phyloP scores from a whole-genome alignment of 1,139 yeast species.

The Hemisphaericaspora xylanilytica region DNA sequence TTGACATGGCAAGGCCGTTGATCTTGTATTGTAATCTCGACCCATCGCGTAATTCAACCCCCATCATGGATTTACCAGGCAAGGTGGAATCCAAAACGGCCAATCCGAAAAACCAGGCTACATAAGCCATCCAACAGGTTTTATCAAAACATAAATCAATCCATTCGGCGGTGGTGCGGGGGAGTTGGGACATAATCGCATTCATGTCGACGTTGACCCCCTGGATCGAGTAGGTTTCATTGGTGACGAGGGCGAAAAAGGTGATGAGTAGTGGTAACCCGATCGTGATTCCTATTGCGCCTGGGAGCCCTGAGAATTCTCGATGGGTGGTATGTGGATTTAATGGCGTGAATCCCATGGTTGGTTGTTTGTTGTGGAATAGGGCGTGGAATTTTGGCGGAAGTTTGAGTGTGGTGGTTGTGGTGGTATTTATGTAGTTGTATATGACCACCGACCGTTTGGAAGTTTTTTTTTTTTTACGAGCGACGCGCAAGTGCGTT shows the following conservation, averaged over 20 bases:
- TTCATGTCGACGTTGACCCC: constrained; percentile 47
- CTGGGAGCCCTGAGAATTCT: constrained; percentile 79
- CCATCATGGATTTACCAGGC: constrained; percentile 71
- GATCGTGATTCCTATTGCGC: constrained; percentile 64
- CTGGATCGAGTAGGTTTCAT: constrained; percentile 51
- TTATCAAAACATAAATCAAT: constrained; percentile 31
- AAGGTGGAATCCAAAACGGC: constrained; percentile 61
- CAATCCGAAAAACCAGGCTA: constrained; percentile 71
- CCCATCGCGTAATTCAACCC: constrained; percentile 76
- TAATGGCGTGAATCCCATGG: constrained; percentile 19
- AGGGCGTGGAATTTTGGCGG: too few relatives aligned
- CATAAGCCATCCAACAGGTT: constrained; percentile 61
- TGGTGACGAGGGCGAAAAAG: constrained; percentile 55
- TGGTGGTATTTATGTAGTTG: too few relatives aligned
- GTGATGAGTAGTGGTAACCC: constrained; percentile 67
- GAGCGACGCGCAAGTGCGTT: too few relatives aligned
- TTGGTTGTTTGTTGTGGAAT: too few relatives aligned
- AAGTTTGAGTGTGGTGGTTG: too few relatives aligned
- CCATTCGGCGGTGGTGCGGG: constrained; percentile 24
- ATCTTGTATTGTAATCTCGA: constrained; percentile 68
- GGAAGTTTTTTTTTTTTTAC: too few relatives aligned
- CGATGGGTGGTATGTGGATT: constrained; percentile 70
- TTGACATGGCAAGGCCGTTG: constrained; percentile 67
- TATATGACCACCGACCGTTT: too few relatives aligned
- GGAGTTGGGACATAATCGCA: constrained; percentile 29